These are phyloP conservation scores for Croton laevigatus DNA, from an alignment of 441 rosid genomes.

Conservation along the genomic window DNA sequence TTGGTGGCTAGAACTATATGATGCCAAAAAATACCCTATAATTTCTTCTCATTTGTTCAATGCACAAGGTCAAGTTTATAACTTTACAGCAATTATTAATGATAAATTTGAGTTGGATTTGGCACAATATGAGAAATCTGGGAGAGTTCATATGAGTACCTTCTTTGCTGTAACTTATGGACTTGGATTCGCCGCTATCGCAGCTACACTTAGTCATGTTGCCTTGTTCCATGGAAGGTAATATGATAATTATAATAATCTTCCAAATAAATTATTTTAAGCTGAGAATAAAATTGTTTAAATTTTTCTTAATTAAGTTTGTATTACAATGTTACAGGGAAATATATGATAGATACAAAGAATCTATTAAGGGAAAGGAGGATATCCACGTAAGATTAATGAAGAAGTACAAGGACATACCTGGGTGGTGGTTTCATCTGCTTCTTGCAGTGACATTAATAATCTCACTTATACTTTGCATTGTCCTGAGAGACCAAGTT, in stretches of 20 bases:
- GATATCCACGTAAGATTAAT: conserved; percentile 41
- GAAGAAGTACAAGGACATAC: conserved; percentile 36
- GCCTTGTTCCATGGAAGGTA: conserved; percentile 46
- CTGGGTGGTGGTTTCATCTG: conserved; percentile 42
- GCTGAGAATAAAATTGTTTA: too few relatives aligned
- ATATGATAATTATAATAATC: neutral
- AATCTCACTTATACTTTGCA: conserved; percentile 31
- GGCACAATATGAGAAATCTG: conserved; percentile 19
- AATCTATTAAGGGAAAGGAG: conserved; percentile 27
- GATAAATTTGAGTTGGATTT: conserved; percentile 31
- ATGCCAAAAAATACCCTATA: conserved; percentile 28
- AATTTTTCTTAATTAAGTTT: neutral
- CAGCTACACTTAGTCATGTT: conserved; percentile 32
- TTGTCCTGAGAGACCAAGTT: conserved; percentile 30
- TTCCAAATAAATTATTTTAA: neutral
- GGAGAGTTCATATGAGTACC: conserved; percentile 31
- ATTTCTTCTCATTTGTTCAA: conserved; percentile 30
- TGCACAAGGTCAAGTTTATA: conserved; percentile 22
- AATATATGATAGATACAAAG: conserved; percentile 30
- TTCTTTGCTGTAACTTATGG: conserved; percentile 38
- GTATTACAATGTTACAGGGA: conserved; percentile 27
- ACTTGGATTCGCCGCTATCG: conserved; percentile 35
- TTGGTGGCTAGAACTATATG: conserved; percentile 31
- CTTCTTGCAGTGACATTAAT: conserved; percentile 27
- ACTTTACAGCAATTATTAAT: conserved; percentile 26